Evolutionary conservation across 371 early-diverging fungal genomes (phyloP), one percentile per base, ranked within the genome.

Genomic region (Fennellomyces sp.): DNA sequence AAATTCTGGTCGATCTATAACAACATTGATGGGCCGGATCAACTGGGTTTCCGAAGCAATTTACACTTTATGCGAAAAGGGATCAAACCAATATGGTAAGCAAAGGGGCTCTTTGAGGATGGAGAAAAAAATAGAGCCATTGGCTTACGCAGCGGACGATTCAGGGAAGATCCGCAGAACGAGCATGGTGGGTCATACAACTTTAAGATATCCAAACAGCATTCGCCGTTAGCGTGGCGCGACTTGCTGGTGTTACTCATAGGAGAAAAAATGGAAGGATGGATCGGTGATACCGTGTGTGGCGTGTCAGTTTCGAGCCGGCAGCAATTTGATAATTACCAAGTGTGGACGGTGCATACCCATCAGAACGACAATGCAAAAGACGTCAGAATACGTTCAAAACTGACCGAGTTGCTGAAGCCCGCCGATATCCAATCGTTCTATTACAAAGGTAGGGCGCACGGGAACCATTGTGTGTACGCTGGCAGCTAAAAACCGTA

Each of bases 161-260:
- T 23, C 50, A 74, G 75, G 75, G 93, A 93, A 70, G 93, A 93
- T 72, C 83, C 84, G 38, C 73, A 67, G 52, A 93, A 93, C 72
- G 84, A 85, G 61, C 77, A 88, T 56, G 93, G 93, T 52, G 93
- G 93, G 8, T 83, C 90, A 17, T 86, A 85, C 69, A 84, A 87
- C 50, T 79, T 91, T 53, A 80, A 85, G 58, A 85, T 90, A 41
- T 70, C 84, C 52, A 85, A 85, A 65, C 45, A 58, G 13, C 70
- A 86, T 28, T 75, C 86, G 7, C 67, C 75, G 19, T 47, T 66
- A 33, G 79, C 76, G 15, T 85, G 86, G 86, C 75, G 83, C 19
- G 86, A 88, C 66, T 48, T 84, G 17, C 63, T 86, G 45, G 81
- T 88, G 71, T 64, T 83, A 35, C 57, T 84, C 38, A 80, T 88